phyloP scores from a whole-genome alignment of 345 rosid species.

The Eucalyptus cloeziana region DNA sequence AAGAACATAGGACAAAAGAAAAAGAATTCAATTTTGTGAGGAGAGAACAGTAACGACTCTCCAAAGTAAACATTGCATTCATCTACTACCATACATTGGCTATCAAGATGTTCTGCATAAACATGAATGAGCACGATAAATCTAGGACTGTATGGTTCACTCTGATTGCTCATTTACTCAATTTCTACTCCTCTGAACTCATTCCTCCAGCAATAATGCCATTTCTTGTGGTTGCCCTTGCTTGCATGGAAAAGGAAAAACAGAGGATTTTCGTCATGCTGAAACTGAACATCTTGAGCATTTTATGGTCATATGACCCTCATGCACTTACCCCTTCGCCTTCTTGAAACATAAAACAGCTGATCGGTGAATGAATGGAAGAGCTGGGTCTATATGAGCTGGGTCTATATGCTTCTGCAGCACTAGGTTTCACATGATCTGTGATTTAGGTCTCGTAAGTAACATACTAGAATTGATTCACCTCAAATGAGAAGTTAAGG shows the following conservation, averaged over 20 bases:
- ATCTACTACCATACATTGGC: neutral
- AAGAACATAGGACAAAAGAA: neutral
- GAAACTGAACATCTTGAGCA: neutral
- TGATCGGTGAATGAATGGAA: neutral
- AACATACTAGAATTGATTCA: neutral
- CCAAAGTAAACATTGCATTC: neutral
- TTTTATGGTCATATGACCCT: neutral
- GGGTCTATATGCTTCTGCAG: neutral
- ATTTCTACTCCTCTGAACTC: neutral
- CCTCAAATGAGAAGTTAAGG: neutral
- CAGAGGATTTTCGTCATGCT: neutral
- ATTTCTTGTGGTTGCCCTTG: neutral
- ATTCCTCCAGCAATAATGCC: neutral
- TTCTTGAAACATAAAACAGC: neutral
- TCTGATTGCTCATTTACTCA: neutral
- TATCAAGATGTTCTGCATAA: neutral
- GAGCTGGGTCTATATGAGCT: neutral
- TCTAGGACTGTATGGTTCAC: neutral
- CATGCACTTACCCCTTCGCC: neutral
- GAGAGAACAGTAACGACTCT: neutral
- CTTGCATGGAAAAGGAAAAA: neutral
- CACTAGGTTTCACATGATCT: neutral
- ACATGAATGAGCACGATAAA: neutral
- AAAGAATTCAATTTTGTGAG: neutral
- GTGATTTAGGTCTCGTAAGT: neutral